phyloP scores from a whole-genome alignment of 441 rosid species.

The Croton laevigatus region DNA sequence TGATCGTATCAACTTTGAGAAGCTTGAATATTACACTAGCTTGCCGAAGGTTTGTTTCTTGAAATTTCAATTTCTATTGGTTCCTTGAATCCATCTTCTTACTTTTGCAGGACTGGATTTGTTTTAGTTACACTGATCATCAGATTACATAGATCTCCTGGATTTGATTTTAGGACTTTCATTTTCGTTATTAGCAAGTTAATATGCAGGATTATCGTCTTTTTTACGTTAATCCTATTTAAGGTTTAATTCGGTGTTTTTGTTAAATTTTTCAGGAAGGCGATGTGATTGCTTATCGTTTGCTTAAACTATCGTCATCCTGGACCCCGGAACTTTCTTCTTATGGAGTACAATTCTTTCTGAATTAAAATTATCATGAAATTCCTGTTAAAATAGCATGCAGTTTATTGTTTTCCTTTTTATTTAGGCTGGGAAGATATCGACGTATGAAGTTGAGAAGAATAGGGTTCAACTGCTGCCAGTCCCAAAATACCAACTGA shows the following conservation, averaged over 20 bases:
- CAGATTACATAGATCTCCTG: neutral
- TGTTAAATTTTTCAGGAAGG: constrained; percentile 63
- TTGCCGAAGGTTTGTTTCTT: constrained; percentile 60
- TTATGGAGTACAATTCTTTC: constrained; percentile 50
- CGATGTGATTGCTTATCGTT: constrained; percentile 80
- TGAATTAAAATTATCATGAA: constrained; percentile 14
- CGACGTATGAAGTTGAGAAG: constrained; percentile 50
- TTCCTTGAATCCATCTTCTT: neutral
- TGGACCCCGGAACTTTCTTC: constrained; percentile 91
- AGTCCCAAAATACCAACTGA: constrained; percentile 62
- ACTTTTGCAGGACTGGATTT: neutral
- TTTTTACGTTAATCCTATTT: constrained; percentile 14
- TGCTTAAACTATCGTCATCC: constrained; percentile 78
- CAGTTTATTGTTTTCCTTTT: constrained; percentile 19
- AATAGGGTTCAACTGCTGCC: constrained; percentile 51
- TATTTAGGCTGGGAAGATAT: constrained; percentile 76
- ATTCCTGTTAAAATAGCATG: constrained; percentile 14
- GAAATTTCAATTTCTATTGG: constrained; percentile 8
- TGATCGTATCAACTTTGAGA: constrained; percentile 51
- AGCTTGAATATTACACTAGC: constrained; percentile 60
- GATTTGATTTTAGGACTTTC: neutral
- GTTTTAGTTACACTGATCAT: neutral
- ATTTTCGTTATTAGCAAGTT: neutral
- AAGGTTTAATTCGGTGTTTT: constrained; percentile 8
- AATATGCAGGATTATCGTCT: constrained; percentile 6